Conservation (phyloP, 2,329 filamentous ascomycete species). For the Diaporthe longicolla region DNA sequence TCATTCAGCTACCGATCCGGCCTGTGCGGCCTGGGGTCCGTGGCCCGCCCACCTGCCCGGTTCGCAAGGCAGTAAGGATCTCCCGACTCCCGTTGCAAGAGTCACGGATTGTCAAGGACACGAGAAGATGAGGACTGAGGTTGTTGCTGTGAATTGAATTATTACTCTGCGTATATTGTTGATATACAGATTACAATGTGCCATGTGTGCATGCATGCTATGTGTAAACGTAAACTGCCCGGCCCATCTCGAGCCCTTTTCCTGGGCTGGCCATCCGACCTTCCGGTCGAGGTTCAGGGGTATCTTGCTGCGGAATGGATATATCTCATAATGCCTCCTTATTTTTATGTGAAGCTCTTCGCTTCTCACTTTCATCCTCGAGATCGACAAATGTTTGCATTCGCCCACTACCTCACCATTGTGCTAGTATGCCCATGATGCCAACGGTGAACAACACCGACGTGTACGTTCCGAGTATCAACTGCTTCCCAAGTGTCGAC, state of each 20-base stretch:
- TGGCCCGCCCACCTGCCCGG: constrained; percentile 32
- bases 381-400: neutral
- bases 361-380: neutral
- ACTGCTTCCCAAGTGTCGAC: constrained; percentile 46
- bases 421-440: constrained; percentile 46
- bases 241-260: constrained; percentile 7
- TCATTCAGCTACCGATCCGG: constrained; percentile 34
- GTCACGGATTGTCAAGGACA: neutral
- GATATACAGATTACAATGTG: constrained; percentile 42
- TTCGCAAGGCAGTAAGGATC: neutral
- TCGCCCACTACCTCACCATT: constrained; percentile 19
- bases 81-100: neutral
- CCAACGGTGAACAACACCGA: constrained; percentile 47
- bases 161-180: constrained; percentile 33
- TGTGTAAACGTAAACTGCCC: constrained; percentile 7
- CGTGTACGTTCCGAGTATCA: constrained; percentile 44
- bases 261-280: constrained; percentile 20
- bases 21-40: constrained; percentile 21
- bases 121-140: neutral
- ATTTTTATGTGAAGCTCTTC: neutral
- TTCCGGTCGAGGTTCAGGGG: constrained; percentile 36
- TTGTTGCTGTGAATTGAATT: constrained; percentile 34
- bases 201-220: constrained; percentile 37
- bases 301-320: constrained; percentile 39
- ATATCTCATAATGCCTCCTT: constrained; percentile 34